Evolutionary conservation across 2,329 filamentous ascomycete genomes (phyloP).

Genomic region (Aspergillus pseudoglaucus): DNA sequence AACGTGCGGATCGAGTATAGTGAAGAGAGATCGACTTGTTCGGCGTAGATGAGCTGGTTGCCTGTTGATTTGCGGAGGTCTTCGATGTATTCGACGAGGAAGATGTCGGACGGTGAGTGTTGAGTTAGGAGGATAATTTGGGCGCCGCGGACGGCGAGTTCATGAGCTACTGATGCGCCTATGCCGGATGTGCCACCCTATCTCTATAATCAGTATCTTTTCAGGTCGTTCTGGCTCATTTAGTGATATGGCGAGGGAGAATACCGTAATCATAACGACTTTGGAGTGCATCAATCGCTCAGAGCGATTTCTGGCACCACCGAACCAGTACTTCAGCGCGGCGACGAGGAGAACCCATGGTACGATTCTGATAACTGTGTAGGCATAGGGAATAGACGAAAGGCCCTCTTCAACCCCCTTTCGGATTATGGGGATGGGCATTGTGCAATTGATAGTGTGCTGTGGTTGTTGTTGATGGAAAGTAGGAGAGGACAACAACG

Average conservation of each 20-base stretch:
- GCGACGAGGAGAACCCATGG: constrained; percentile 49
- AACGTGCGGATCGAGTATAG: constrained; percentile 89
- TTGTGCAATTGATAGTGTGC: constrained; percentile 26
- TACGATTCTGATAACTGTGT: constrained; percentile 47
- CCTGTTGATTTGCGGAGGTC: constrained; percentile 70
- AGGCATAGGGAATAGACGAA: constrained; percentile 48
- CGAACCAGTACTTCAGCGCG: constrained; percentile 67
- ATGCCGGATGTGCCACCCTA: constrained; percentile 88
- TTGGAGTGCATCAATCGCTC: constrained; percentile 88
- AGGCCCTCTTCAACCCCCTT: constrained; percentile 51
- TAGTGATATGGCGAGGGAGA: no score
- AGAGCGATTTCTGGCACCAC: constrained; percentile 65
- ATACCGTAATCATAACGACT: constrained; percentile 82
- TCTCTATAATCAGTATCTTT: no score
- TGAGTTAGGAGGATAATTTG: constrained; percentile 88
- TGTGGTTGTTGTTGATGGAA: constrained; percentile 3
- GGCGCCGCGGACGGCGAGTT: constrained; percentile 73
- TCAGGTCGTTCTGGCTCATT: no score
- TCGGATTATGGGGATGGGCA: constrained; percentile 57
- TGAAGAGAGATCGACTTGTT: constrained; percentile 83
- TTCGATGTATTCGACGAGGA: constrained; percentile 86
- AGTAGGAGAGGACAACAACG: constrained; percentile 2
- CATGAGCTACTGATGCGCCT: constrained; percentile 67
- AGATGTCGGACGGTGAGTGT: constrained; percentile 72
- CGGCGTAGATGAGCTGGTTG: constrained; percentile 88